phyloP scores from a whole-genome alignment of 805 yeast species.

The Kluyveromyces starmeri region DNA sequence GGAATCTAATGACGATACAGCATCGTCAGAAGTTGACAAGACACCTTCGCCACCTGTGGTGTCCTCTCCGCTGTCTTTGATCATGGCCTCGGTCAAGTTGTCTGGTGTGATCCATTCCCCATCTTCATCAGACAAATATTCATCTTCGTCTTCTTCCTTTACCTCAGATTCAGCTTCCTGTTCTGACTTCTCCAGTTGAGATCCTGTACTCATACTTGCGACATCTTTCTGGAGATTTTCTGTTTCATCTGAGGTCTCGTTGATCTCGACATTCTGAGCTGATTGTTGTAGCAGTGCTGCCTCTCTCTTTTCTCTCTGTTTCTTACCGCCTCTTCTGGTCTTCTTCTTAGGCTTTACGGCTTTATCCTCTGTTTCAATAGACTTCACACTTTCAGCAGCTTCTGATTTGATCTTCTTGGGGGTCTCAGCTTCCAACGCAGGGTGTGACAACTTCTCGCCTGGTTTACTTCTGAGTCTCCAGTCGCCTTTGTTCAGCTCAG shows the following conservation, averaged over 20 bases:
- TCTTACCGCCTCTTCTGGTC: slow-evolving; percentile 58
- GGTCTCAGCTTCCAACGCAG: slow-evolving; percentile 12
- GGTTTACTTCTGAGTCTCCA: slow-evolving; percentile 65
- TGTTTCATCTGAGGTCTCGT: slow-evolving; percentile 3
- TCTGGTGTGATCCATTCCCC: slow-evolving; percentile 95
- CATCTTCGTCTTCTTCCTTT: slow-evolving; percentile 17
- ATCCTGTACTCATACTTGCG: slow-evolving; percentile 6
- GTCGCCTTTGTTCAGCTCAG: slow-evolving; percentile 58
- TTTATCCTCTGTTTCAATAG: slow-evolving; percentile 3
- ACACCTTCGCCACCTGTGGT: slow-evolving; percentile 31
- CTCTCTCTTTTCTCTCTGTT: slow-evolving; percentile 51
- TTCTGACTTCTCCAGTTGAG: slow-evolving; percentile 19
- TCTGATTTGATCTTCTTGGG: slow-evolving; percentile 3
- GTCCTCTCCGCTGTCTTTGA: slow-evolving; percentile 60
- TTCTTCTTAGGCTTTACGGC: slow-evolving; percentile 28
- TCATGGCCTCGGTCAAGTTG: slow-evolving; percentile 60
- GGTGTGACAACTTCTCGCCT: slow-evolving; percentile 40
- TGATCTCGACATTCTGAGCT: background rate
- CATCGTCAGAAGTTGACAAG: slow-evolving; percentile 23
- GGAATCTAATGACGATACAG: slow-evolving; percentile 17
- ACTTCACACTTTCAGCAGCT: slow-evolving; percentile 8
- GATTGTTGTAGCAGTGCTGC: slow-evolving; percentile 19
- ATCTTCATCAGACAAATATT: slow-evolving; percentile 55
- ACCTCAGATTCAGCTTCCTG: slow-evolving; percentile 20
- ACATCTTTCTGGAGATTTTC: slow-evolving; percentile 4